phyloP scores from a whole-genome alignment of 2,329 filamentous ascomycete species.

The Pestalotiopsis sp. region DNA sequence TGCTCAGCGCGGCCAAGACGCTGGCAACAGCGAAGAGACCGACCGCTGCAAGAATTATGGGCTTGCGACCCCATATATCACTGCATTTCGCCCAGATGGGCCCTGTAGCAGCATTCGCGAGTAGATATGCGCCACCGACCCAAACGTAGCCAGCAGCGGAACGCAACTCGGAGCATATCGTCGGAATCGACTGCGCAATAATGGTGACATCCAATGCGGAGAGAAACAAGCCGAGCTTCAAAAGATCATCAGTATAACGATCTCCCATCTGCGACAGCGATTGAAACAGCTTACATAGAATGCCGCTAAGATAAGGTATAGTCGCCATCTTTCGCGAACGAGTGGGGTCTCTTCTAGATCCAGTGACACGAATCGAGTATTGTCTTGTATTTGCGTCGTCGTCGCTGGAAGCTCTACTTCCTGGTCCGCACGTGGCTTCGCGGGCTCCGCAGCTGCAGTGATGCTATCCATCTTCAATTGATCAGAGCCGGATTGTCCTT shows the following conservation, averaged over 20 bases:
- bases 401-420: neutral
- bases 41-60: conserved; percentile 36
- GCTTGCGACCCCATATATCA: conserved; percentile 47
- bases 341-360: neutral
- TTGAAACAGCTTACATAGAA: neutral
- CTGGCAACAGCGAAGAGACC: conserved; percentile 40
- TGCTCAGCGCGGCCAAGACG: conserved; percentile 36
- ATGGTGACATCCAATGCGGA: conserved; percentile 41
- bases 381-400: neutral
- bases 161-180: conserved; percentile 50
- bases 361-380: neutral
- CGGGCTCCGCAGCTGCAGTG: no score
- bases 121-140: conserved; percentile 67
- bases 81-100: conserved; percentile 60
- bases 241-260: neutral
- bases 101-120: conserved; percentile 59
- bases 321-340: neutral
- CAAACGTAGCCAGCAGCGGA: conserved; percentile 63
- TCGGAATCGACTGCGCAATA: conserved; percentile 52
- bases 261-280: neutral
- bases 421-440: no score
- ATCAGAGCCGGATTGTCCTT: no score
- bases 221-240: conserved; percentile 12
- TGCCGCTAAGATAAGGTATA: neutral
- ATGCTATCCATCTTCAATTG: no score